Evolutionary conservation across 768 basidiomycete species (phyloP).

Genomic region (Russula abietina): DNA sequence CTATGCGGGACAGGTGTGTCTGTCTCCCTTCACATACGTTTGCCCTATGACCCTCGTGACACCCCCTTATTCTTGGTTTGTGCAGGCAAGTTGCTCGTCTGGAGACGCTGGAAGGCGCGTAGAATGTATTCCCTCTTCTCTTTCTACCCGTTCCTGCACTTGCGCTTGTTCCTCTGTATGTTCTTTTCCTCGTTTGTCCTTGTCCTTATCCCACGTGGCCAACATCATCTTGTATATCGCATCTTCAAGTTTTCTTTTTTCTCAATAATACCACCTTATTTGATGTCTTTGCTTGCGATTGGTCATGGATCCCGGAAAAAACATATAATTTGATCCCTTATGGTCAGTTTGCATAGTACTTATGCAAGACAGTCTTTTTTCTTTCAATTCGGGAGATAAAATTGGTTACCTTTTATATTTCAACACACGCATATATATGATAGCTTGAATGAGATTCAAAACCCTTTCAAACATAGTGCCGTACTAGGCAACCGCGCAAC

Average conservation of each 20-base stretch:
- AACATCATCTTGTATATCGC: conserved; percentile 7
- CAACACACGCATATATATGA: no score
- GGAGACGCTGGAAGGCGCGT: conserved; percentile 21
- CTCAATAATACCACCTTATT: not conserved
- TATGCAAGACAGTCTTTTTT: no score
- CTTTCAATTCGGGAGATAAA: no score
- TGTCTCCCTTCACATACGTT: not conserved
- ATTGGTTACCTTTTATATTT: no score
- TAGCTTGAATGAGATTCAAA: no score
- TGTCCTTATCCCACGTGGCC: not conserved
- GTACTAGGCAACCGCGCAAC: no score
- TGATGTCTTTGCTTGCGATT: not conserved
- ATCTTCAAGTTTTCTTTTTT: not conserved
- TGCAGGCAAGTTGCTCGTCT: conserved; percentile 23
- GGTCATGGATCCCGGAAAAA: not conserved
- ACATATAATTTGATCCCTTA: no score
- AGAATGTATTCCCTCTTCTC: not conserved
- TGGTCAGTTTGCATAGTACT: no score
- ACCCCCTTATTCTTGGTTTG: not conserved
- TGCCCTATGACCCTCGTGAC: not conserved
- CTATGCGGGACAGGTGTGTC: conserved; percentile 74
- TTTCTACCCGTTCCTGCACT: no score
- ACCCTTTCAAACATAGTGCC: no score
- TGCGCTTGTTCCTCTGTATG: not conserved
- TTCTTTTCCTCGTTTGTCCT: not conserved